Conservation (phyloP, 73 alveolate genomes). For the Paraurostyla sp. region DNA sequence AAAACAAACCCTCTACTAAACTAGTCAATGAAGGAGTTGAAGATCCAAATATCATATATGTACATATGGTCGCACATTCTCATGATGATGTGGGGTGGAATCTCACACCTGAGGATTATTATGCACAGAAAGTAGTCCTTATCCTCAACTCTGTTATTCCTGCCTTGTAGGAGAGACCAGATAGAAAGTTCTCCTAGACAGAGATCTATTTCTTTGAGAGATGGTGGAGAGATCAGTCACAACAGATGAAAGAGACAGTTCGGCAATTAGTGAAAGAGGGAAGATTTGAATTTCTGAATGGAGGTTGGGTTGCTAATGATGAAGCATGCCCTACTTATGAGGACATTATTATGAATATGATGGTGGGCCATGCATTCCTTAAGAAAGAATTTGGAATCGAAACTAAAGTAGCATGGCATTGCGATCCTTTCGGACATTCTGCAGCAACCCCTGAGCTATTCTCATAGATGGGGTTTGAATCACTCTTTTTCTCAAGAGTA, state of each 20-base stretch:
- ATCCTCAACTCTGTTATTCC: conserved; percentile 64
- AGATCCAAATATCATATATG: neutral
- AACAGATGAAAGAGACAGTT: conserved; percentile 50
- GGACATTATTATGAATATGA: conserved; percentile 87
- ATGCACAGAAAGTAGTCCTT: conserved; percentile 19
- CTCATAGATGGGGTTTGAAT: conserved; percentile 95
- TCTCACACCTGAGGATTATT: conserved; percentile 84
- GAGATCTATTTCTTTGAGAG: conserved; percentile 89
- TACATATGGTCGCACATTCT: conserved; percentile 89
- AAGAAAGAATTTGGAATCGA: conserved; percentile 81
- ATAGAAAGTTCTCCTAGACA: conserved; percentile 88
- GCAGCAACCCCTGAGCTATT: conserved; percentile 91
- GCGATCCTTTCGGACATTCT: conserved; percentile 97
- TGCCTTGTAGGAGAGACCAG: conserved; percentile 69
- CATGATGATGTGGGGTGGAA: conserved; percentile 97
- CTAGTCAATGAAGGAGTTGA: too few species aligned
- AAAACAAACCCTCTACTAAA: too few species aligned
- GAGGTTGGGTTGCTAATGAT: conserved; percentile 96
- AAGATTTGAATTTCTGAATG: conserved; percentile 87
- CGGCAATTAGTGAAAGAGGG: conserved; percentile 76
- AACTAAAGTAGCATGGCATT: conserved; percentile 95
- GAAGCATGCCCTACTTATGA: conserved; percentile 93
- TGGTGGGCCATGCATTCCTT: conserved; percentile 90
- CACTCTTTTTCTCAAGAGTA: conserved; percentile 94
- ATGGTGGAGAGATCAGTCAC: conserved; percentile 90